phyloP scores from a whole-genome alignment of 2,329 filamentous ascomycete genomes.

The Plectosphaerella cucumerina region DNA sequence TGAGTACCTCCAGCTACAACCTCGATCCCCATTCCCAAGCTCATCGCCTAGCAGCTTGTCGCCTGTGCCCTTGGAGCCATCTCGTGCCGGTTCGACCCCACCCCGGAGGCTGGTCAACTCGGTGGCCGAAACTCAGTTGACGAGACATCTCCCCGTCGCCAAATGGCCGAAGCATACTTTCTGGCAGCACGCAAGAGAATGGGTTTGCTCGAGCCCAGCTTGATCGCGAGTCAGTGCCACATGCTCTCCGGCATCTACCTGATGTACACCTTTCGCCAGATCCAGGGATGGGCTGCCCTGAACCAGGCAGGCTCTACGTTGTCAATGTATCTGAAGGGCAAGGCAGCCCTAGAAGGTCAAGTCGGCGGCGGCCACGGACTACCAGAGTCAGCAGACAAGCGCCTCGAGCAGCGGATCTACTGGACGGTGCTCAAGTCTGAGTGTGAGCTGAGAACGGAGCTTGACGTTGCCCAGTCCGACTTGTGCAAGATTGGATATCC shows the following conservation, averaged over 20 bases:
- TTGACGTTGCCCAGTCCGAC: constrained; percentile 9
- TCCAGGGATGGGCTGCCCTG: constrained; percentile 11
- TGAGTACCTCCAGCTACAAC: not conserved
- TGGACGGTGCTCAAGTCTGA: constrained; percentile 29
- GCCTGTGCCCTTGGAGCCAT: constrained; percentile 24
- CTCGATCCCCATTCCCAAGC: not conserved
- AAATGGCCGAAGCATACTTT: constrained; percentile 9
- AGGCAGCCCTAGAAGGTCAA: constrained; percentile 1
- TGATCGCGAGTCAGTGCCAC: constrained; percentile 11
- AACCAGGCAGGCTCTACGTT: constrained; percentile 5
- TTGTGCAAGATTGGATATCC: constrained; percentile 19
- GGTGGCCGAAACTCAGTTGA: not conserved
- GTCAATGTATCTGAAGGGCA: constrained; percentile 7
- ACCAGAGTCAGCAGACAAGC: constrained; percentile 4
- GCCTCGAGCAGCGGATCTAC: constrained; percentile 23
- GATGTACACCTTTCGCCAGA: constrained; percentile 11
- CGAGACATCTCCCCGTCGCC: not conserved
- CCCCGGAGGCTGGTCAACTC: not conserved
- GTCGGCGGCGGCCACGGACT: not conserved
- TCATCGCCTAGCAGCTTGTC: constrained; percentile 16
- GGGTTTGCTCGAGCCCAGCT: constrained; percentile 10
- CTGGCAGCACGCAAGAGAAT: constrained; percentile 8
- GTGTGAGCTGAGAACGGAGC: constrained; percentile 13
- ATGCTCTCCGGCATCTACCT: constrained; percentile 11
- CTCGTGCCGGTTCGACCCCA: constrained; percentile 16